phyloP scores from a whole-genome alignment of 805 yeast genomes.

The Metschnikowia amazonensis region DNA sequence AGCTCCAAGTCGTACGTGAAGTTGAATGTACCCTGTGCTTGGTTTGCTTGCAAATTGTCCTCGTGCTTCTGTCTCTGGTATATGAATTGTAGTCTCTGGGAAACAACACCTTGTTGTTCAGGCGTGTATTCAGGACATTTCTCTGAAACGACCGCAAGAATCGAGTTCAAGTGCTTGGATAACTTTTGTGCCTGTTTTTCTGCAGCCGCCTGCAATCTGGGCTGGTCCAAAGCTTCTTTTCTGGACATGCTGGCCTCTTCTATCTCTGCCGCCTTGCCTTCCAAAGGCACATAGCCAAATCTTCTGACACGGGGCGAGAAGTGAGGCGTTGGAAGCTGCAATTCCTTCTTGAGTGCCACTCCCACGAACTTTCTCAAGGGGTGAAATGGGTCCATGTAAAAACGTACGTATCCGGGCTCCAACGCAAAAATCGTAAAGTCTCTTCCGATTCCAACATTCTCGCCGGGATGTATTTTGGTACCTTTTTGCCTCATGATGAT shows the following conservation, averaged over 20 bases:
- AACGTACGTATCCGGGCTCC: constrained; percentile 92
- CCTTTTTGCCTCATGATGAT: constrained; percentile 94
- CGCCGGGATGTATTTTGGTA: constrained; percentile 91
- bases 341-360: constrained; percentile 63
- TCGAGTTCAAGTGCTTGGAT: constrained; percentile 26
- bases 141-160: constrained; percentile 19
- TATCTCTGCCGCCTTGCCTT: constrained; percentile 47
- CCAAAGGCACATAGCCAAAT: constrained; percentile 63
- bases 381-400: constrained; percentile 92
- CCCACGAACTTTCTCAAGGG: constrained; percentile 90
- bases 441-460: constrained; percentile 81
- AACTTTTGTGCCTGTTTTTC: constrained; percentile 36
- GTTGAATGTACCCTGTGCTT: constrained; percentile 53
- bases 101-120: constrained; percentile 34
- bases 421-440: constrained; percentile 89
- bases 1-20: constrained; percentile 44
- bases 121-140: constrained; percentile 27
- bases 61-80: constrained; percentile 54
- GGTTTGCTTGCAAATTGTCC: constrained; percentile 52
- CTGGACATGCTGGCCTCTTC: constrained; percentile 65
- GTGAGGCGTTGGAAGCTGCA: constrained; percentile 79
- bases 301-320: constrained; percentile 86
- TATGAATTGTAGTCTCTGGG: constrained; percentile 51
- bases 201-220: constrained; percentile 42
- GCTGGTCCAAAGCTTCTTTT: constrained; percentile 59